Evolutionary conservation across 2,329 filamentous ascomycete genomes (phyloP).

Genomic region (Neobulgaria alba): DNA sequence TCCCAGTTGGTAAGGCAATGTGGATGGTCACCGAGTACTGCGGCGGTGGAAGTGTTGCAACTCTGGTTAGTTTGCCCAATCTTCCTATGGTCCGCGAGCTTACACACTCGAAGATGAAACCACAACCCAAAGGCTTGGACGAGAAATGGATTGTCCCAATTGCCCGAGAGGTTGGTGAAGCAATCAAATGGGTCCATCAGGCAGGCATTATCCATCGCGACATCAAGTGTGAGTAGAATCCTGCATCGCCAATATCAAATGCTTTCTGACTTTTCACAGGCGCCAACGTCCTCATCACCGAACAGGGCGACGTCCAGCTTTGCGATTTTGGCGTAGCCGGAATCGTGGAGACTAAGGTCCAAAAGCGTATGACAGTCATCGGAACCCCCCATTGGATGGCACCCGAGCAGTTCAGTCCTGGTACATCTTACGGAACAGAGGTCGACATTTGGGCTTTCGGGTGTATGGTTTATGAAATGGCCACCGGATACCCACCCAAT

Average conservation of each 20-base stretch:
- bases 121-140: conserved; percentile 57
- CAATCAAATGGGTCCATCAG: conserved; percentile 58
- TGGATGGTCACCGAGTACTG: conserved; percentile 88
- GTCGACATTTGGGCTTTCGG: conserved; percentile 83
- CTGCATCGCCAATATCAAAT: background rate
- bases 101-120: conserved; percentile 41
- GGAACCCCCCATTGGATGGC: conserved; percentile 86
- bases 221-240: conserved; percentile 48
- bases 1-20: conserved; percentile 69
- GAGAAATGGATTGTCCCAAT: conserved; percentile 65
- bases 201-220: conserved; percentile 64
- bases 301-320: conserved; percentile 68
- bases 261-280: conserved; percentile 25
- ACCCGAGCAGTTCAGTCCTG: conserved; percentile 62
- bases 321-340: conserved; percentile 82
- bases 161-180: conserved; percentile 56
- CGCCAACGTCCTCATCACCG: conserved; percentile 72
- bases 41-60: conserved; percentile 73
- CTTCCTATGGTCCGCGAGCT: background rate
- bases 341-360: conserved; percentile 64
- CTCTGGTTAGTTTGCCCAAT: conserved; percentile 28
- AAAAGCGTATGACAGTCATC: conserved; percentile 73
- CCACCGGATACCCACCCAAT: conserved; percentile 67
- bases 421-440: conserved; percentile 58
- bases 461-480: conserved; percentile 72